Evolutionary conservation across 768 basidiomycete genomes (phyloP), one percentile per base, ranked within the genome.

Genomic region (Tricholoma matsutake): DNA sequence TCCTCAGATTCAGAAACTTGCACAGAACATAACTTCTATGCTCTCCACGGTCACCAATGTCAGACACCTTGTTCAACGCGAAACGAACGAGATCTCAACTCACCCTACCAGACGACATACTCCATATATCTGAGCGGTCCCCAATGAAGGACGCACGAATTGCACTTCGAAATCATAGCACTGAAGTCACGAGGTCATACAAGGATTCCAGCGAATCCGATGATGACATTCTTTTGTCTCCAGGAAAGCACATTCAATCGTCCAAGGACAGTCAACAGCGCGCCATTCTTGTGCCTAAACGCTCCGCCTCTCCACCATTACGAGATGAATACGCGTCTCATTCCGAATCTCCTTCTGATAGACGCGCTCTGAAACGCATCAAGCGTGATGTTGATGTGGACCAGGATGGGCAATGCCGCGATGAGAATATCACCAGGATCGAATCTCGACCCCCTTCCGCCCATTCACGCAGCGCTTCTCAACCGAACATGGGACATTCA

Each of bases 71-170:
- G 58, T 71, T 73, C 57, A 53, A 68, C 41, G 72, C 72, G 57
- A 76, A 73, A 69, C 75, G 75, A 64, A 85, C 83, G 16, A 78
- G 85, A 66, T 86, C 84, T 51, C 83, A 84, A 67, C 72, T 81
- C 63, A 73, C 75, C 29, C 69, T 83, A 28, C 74, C 81, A 28
- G 78, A 85, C 69, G 69, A 74, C 22, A 71, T 82, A n/a, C 71
- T 84, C 20, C 61, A 63, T 43, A 67, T 83, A 52, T 72, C 82
- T 31, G 75, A 77, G 34, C 71, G 74, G 29, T 85, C 83, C 20
- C 83, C 84, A 1, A 73, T 85, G 73, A 85, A 86, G 68, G 74
- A 77, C 66, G 84, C 84, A 54, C 76, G 78, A 54, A 77, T 66
- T 56, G 69, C 77, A 11, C 64, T 73, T 52, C 72, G 71, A 61